Evolutionary conservation across 495 filamentous ascomycete species (phyloP).

Genomic region (Penicillium cataractarum): DNA sequence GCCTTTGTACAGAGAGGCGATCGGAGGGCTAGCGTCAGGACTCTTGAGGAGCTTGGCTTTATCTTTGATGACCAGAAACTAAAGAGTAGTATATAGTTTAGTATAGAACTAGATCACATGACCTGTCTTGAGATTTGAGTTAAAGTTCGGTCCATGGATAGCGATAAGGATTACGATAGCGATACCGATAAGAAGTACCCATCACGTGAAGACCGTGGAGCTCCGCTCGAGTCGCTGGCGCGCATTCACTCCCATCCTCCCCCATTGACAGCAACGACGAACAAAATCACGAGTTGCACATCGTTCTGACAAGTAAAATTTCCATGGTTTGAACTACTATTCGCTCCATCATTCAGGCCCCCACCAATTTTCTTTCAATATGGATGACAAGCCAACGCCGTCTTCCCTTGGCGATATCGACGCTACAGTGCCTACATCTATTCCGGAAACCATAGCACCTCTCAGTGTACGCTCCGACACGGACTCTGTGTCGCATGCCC

Average conservation of each 20-base stretch:
- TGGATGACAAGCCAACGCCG: slow-evolving; percentile 33
- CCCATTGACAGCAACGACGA: not conserved
- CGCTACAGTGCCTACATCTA: slow-evolving; percentile 28
- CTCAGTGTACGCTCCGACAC: slow-evolving; percentile 44
- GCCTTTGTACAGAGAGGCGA: slow-evolving; percentile 55
- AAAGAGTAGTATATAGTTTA: not conserved
- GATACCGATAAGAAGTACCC: slow-evolving; percentile 8
- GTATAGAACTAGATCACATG: not conserved
- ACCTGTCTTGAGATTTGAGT: not conserved
- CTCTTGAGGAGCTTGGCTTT: slow-evolving; percentile 63
- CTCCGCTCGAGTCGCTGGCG: slow-evolving; percentile 13
- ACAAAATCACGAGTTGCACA: not conserved
- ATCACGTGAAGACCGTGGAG: slow-evolving; percentile 7
- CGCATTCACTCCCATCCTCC: slow-evolving; percentile 19
- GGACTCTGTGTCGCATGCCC: slow-evolving; percentile 25
- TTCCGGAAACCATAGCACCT: slow-evolving; percentile 39
- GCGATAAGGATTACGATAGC: not conserved
- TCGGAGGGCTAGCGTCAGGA: slow-evolving; percentile 45
- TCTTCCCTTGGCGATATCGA: slow-evolving; percentile 50
- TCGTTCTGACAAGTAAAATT: not conserved
- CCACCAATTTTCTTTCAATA: not conserved
- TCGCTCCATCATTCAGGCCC: not conserved
- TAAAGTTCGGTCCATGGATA: not conserved
- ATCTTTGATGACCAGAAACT: slow-evolving; percentile 50
- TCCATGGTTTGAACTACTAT: not conserved